Conservation (phyloP, 495 filamentous ascomycete genomes). For the Annulohypoxylon nitens region DNA sequence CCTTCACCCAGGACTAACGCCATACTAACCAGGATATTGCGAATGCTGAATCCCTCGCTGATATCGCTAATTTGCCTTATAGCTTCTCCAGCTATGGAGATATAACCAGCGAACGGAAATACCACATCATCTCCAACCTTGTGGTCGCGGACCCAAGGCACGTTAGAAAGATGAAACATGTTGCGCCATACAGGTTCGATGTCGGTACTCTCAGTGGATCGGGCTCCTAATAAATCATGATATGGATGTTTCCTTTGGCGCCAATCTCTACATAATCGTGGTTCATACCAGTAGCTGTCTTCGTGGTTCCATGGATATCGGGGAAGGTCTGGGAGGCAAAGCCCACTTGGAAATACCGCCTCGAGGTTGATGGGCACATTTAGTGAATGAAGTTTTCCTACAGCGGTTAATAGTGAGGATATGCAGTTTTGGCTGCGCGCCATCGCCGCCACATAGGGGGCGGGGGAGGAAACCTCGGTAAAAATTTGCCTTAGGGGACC, state of each 20-base stretch:
- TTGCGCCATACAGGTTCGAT: constrained; percentile 59
- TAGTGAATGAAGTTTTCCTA: constrained; percentile 50
- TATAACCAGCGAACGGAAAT: constrained; percentile 63
- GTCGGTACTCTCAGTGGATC: constrained; percentile 49
- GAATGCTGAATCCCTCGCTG: constrained; percentile 47
- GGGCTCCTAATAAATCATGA: constrained; percentile 62
- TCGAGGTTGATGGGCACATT: constrained; percentile 56
- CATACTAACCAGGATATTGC: constrained; percentile 46
- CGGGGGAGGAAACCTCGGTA: constrained; percentile 40
- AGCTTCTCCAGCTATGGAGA: constrained; percentile 64
- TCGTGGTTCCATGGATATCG: constrained; percentile 58
- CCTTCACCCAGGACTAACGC: constrained; percentile 51
- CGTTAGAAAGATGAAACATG: constrained; percentile 51
- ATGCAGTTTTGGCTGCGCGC: constrained; percentile 48
- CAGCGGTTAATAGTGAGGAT: constrained; percentile 44
- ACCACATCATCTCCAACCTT: constrained; percentile 56
- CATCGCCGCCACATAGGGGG: constrained; percentile 51
- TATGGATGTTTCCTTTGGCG: constrained; percentile 53
- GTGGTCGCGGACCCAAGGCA: constrained; percentile 63
- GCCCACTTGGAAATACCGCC: constrained; percentile 34
- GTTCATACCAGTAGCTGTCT: constrained; percentile 56
- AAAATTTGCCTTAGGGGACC: constrained; percentile 64
- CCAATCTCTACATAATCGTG: constrained; percentile 56
- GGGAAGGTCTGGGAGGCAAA: constrained; percentile 45
- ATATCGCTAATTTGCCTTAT: constrained; percentile 54